Conservation (phyloP, 768 basidiomycete species). For the Tulasnella sp. region DNA sequence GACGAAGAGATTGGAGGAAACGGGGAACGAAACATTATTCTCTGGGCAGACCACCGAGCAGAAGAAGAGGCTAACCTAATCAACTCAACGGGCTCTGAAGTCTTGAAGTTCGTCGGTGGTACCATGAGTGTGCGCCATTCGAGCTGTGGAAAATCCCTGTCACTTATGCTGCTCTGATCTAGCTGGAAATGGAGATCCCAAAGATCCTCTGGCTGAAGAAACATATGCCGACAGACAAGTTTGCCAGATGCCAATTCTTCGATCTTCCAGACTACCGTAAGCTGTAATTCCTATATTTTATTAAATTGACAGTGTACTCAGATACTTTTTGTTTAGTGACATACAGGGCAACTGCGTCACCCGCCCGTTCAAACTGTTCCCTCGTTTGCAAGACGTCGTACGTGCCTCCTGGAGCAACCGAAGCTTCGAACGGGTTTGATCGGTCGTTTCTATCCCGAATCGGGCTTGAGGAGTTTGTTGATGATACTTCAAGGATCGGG, state of each 20-base stretch:
- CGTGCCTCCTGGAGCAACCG: constrained; percentile 57
- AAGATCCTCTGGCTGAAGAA: constrained; percentile 96
- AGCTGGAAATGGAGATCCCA: constrained; percentile 98
- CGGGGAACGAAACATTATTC: constrained; percentile 79
- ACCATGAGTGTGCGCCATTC: constrained; percentile 75
- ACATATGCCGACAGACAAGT: constrained; percentile 67
- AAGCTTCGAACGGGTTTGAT: constrained; percentile 72
- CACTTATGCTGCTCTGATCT: constrained; percentile 20
- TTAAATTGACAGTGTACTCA: constrained; percentile 14
- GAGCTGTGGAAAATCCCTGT: background rate
- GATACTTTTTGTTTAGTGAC: constrained; percentile 50
- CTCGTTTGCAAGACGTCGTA: constrained; percentile 95
- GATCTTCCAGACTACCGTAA: constrained; percentile 84
- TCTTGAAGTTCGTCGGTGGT: constrained; percentile 92
- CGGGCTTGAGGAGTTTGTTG: constrained; percentile 66
- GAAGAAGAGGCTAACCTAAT: constrained; percentile 87
- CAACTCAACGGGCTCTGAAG: constrained; percentile 76
- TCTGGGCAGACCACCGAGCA: constrained; percentile 97
- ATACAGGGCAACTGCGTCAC: constrained; percentile 77
- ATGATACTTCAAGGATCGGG: constrained; percentile 73
- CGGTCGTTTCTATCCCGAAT: constrained; percentile 80
- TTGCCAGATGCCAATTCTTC: constrained; percentile 75
- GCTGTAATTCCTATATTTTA: constrained; percentile 23
- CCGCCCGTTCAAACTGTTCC: constrained; percentile 82
- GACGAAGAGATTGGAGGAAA: constrained; percentile 57